Percentiles rank a stretch among this genome's conserved stretches.
Evolutionary conservation across 2,329 filamentous ascomycete species (phyloP).

Genomic region (Aureobasidium sp.): DNA sequence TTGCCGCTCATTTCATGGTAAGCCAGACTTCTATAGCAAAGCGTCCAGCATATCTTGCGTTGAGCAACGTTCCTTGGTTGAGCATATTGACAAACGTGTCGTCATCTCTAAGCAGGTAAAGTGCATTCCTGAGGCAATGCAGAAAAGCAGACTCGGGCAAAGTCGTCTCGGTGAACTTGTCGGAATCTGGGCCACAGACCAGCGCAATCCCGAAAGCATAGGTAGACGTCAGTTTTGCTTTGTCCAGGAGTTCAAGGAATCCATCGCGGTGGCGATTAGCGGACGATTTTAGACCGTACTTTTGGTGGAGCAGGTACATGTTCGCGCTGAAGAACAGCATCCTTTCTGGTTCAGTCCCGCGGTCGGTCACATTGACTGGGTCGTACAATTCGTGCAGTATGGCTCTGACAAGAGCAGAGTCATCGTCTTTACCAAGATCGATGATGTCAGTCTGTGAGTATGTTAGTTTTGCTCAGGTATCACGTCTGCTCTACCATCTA

Average conservation of each 20-base stretch:
- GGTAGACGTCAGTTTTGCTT: not conserved
- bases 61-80: not conserved
- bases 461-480: not conserved
- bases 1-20: too few species aligned
- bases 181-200: not conserved
- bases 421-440: not conserved
- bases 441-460: not conserved
- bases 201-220: not conserved
- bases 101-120: not conserved
- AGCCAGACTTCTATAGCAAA: not conserved
- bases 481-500: too few species aligned
- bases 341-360: not conserved
- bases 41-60: not conserved
- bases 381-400: not conserved
- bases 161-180: not conserved
- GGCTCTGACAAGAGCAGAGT: not conserved
- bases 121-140: not conserved
- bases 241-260: not conserved
- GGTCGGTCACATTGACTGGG: not conserved
- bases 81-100: not conserved
- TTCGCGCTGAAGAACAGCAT: not conserved
- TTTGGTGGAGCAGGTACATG: not conserved
- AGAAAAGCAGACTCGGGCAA: not conserved
- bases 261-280: not conserved
- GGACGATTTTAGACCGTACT: not conserved